Evolutionary conservation across 1,139 yeast species (phyloP), one percentile per base, ranked within the genome.

Genomic region (Diutina ranongensis): DNA sequence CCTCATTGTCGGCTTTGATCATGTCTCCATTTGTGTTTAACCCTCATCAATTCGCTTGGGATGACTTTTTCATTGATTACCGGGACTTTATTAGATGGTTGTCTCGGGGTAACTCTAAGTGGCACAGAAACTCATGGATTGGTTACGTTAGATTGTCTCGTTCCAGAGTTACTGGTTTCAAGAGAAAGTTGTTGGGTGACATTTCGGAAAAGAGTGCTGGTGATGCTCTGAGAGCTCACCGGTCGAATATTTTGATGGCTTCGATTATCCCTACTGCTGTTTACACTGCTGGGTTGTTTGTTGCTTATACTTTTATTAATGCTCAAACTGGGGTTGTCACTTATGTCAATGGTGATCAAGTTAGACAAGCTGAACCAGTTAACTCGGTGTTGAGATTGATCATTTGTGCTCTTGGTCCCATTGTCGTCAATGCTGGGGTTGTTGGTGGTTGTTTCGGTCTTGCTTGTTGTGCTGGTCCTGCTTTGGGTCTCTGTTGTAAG

Each of bases 121-220:
- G 96, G 92, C 98, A 94, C 71, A 84, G 95, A 74, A 92, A 92
- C 73, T 94, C 98, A 15, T 92, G 99, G 99, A 89, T 94, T 64
- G 98, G 97, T 52, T 92, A 88, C 65, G 85, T 89, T 52, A 83
- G 97, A 68, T 77, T 89, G 70, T 79, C 95, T 18, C 83, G 99
- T 77, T 87, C 98, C 44, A 85, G 97, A 71, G 76, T 92, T 54
- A 92, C 98, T 54, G 99, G 99, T 75, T 89, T 85, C 83, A 92
- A 92, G 79, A 78, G 96, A 59, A 87, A 86, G 72, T 71, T 84
- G 57, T 74, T 77, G 57, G 95, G 94, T 54, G 95, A 87, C 59
- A 79, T 78, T 53, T 84, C 95, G 52, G 98, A 94, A 71, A 87
- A 86, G 70, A 78, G 85, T 57, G 89, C 95, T 50, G 96, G 96